Conservation (phyloP, 139 green algal species). For the Gonium pectorale region DNA sequence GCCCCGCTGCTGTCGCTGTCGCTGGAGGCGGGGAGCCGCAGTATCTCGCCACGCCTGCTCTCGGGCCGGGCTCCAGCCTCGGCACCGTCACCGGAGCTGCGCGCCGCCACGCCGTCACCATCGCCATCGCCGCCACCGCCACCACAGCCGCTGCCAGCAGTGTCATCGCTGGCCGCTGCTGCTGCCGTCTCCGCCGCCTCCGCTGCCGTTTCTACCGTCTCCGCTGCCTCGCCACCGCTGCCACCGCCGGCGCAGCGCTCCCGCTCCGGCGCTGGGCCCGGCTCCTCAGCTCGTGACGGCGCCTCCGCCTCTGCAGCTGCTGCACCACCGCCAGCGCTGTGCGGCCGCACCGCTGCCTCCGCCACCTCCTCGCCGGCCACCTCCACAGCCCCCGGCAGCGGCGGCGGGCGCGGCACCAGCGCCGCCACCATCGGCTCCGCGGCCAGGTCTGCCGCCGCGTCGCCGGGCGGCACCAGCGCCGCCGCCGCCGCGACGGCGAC, state of each 20-base stretch:
- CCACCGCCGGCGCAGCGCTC: neutral
- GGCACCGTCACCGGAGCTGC: neutral
- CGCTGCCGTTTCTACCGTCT: neutral
- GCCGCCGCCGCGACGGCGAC: neutral
- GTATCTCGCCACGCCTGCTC: too few species aligned
- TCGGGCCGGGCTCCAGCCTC: neutral
- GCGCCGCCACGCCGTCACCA: neutral
- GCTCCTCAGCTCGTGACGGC: too few species aligned
- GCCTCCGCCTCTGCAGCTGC: too few species aligned
- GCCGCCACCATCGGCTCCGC: neutral
- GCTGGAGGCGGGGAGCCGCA: neutral
- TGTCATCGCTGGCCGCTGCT: neutral
- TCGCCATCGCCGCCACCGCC: neutral
- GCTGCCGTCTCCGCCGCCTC: neutral
- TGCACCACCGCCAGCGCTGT: too few species aligned
- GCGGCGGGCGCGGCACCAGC: neutral
- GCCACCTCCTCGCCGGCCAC: neutral
- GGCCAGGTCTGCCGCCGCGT: neutral
- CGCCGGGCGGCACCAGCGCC: too few species aligned
- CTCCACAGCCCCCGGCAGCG: slow-evolving; percentile 5
- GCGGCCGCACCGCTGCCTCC: neutral
- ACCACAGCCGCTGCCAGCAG: neutral
- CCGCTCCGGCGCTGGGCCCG: neutral
- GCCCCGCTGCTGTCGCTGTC: neutral
- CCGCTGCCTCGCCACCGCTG: neutral